phyloP scores from a whole-genome alignment of 2,329 filamentous ascomycete genomes.

The Stachybotrys echinatus region DNA sequence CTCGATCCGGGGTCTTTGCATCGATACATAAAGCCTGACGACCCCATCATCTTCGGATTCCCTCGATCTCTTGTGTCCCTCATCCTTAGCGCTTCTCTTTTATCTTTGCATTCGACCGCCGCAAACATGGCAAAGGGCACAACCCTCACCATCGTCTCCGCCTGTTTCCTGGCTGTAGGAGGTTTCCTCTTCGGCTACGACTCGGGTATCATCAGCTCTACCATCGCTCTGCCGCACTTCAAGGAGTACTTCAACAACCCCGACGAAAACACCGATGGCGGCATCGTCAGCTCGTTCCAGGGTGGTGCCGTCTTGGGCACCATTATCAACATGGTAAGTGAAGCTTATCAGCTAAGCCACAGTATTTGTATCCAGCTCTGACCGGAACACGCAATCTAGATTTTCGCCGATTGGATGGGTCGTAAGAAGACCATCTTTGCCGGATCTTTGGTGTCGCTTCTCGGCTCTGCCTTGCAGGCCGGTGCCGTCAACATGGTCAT shows the following conservation, averaged over 20 bases:
- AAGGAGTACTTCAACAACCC: constrained; percentile 38
- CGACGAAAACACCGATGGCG: constrained; percentile 14
- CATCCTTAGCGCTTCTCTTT: background rate
- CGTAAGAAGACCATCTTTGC: constrained; percentile 22
- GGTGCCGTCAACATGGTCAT: constrained; percentile 26
- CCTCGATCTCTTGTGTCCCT: background rate
- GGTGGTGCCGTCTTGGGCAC: constrained; percentile 19
- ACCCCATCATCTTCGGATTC: background rate
- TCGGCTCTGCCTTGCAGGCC: constrained; percentile 24
- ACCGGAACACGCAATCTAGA: no score
- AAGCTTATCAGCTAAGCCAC: no score
- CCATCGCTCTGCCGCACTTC: constrained; percentile 17
- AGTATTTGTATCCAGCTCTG: no score
- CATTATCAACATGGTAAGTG: constrained; percentile 19
- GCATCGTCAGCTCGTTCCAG: constrained; percentile 19
- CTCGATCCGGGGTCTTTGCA: background rate
- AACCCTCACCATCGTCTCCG: constrained; percentile 12
- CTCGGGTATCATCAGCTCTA: constrained; percentile 36
- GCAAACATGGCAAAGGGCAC: constrained; percentile 8
- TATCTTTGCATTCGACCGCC: background rate
- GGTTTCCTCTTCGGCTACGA: constrained; percentile 38
- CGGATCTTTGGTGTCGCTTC: constrained; percentile 20
- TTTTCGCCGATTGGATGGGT: constrained; percentile 21
- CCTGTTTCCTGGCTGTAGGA: constrained; percentile 18
- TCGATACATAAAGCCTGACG: background rate